Conservation (phyloP, 768 basidiomycete species). For the Termitomyces sp. region DNA sequence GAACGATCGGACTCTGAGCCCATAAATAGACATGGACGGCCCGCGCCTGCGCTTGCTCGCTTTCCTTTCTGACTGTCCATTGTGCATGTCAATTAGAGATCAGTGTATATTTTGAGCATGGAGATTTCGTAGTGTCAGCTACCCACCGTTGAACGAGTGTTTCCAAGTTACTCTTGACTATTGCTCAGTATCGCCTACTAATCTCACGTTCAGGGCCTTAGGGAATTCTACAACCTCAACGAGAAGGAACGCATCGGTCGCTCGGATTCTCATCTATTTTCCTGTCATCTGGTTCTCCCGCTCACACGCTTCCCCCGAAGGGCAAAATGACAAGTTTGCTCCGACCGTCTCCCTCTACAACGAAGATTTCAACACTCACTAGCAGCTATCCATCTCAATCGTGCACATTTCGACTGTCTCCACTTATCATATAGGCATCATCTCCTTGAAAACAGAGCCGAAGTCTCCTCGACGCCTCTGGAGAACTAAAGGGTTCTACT, state of each 20-base stretch:
- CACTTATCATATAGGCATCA: not conserved
- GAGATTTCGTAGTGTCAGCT: too few relatives aligned
- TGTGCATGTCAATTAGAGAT: too few relatives aligned
- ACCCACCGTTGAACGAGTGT: too few relatives aligned
- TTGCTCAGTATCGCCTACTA: not conserved
- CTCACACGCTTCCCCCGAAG: constrained; percentile 2
- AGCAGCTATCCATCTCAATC: not conserved
- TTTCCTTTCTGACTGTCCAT: not conserved
- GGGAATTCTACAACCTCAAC: constrained; percentile 2
- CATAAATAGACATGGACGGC: not conserved
- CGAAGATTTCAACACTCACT: too few relatives aligned
- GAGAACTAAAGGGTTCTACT: not conserved
- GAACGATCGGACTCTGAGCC: not conserved
- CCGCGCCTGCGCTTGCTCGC: not conserved
- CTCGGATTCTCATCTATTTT: not conserved
- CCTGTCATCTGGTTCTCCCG: not conserved
- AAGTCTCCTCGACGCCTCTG: not conserved
- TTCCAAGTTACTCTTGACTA: not conserved
- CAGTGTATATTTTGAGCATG: too few relatives aligned
- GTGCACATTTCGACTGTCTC: too few relatives aligned
- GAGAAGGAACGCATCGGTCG: not conserved
- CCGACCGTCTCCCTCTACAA: not conserved
- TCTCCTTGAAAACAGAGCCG: not conserved
- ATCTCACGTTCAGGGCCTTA: not conserved
- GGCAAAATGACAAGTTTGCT: not conserved